phyloP scores from a whole-genome alignment of 176 grass and related monocot species.

The Aegilops sharonensis region DNA sequence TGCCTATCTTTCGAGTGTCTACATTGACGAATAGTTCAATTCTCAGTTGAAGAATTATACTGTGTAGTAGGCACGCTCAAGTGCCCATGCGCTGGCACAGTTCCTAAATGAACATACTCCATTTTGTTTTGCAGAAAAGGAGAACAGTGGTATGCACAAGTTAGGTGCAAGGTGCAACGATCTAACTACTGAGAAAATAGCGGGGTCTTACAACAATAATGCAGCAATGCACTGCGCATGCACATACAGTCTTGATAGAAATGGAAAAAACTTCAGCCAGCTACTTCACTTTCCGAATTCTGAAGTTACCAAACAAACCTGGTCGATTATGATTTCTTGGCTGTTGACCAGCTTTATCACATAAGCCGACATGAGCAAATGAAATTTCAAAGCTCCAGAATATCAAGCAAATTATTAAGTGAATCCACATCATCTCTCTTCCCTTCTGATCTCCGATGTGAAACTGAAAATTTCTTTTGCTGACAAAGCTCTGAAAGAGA shows the following conservation, averaged over 20 bases:
- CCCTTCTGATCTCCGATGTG: slow-evolving; percentile 20
- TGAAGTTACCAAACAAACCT: slow-evolving; percentile 8
- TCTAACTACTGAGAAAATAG: neutral
- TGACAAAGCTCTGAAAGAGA: slow-evolving; percentile 46
- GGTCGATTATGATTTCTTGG: neutral
- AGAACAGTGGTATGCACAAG: neutral
- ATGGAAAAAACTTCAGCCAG: neutral
- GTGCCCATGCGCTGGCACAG: neutral
- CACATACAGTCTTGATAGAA: neutral
- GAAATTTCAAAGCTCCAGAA: neutral
- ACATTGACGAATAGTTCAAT: neutral
- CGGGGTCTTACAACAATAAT: neutral
- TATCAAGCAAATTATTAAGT: neutral
- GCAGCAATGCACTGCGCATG: neutral
- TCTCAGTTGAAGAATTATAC: neutral
- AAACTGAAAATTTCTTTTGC: slow-evolving; percentile 48
- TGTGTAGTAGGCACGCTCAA: neutral
- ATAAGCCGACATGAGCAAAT: neutral
- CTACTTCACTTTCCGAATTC: neutral
- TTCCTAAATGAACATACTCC: neutral
- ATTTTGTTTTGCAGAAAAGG: neutral
- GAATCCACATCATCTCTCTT: slow-evolving; percentile 14
- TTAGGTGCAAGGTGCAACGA: neutral
- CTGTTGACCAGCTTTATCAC: neutral
- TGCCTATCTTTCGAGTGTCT: neutral